Percentiles rank a stretch among this genome's conserved stretches.
Conservation (phyloP, 768 basidiomycete species). For the Serendipita indica region DNA sequence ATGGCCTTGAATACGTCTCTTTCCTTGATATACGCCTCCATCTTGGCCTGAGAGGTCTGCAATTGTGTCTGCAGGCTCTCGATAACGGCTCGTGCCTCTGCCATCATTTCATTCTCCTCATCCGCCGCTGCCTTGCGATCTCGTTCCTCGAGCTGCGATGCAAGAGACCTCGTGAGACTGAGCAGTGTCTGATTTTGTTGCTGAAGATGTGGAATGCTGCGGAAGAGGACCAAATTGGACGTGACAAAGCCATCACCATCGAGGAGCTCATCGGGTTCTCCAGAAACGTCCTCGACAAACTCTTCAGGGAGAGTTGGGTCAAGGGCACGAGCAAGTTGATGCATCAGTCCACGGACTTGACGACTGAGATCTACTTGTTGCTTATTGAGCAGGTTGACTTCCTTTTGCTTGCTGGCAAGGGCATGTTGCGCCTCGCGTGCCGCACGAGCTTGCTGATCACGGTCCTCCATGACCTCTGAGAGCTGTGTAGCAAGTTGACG, state of each 20-base stretch:
- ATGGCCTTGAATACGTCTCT: conserved; percentile 70
- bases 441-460: conserved; percentile 44
- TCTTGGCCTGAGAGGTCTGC: conserved; percentile 48
- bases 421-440: conserved; percentile 52
- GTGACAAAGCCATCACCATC: conserved; percentile 72
- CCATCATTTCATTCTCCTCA: conserved; percentile 53
- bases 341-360: conserved; percentile 67
- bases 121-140: conserved; percentile 37
- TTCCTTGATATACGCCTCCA: conserved; percentile 76
- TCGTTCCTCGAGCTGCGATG: conserved; percentile 61
- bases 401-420: conserved; percentile 38
- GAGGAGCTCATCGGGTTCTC: conserved; percentile 22
- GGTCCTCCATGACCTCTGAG: conserved; percentile 54
- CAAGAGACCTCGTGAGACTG: conserved; percentile 69
- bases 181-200: conserved; percentile 83
- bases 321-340: conserved; percentile 65
- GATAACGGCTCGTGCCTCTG: conserved; percentile 46
- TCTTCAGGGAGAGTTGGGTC: conserved; percentile 72
- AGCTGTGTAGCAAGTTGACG: conserved; percentile 70
- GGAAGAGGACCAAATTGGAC: conserved; percentile 77
- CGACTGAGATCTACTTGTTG: conserved; percentile 72
- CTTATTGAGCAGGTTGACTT: conserved; percentile 52
- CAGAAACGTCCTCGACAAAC: conserved; percentile 26
- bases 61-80: conserved; percentile 70
- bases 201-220: conserved; percentile 64